These are phyloP conservation scores for Dissophora ornata DNA, from an alignment of 192 early-diverging fungal genomes.

Conservation along the genomic window DNA sequence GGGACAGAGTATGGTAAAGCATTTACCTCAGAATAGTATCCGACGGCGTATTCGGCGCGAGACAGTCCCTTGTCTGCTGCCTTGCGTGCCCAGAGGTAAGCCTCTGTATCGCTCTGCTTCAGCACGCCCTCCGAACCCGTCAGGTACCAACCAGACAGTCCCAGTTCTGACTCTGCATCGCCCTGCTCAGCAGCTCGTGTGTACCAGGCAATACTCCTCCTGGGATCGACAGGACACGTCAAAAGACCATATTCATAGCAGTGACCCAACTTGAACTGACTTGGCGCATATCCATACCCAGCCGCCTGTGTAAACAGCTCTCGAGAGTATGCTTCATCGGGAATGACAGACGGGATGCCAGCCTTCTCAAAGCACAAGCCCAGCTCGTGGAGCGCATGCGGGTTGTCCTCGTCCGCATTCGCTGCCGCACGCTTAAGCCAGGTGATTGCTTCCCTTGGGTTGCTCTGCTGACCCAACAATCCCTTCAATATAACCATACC, in stretches of 20 bases:
- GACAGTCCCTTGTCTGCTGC: slow-evolving; percentile 95
- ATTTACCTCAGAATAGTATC: slow-evolving; percentile 89
- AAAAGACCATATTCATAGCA: slow-evolving; percentile 96
- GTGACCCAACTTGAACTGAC: slow-evolving; percentile 92
- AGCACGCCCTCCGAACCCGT: slow-evolving; percentile 92
- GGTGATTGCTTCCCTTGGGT: slow-evolving; percentile 92
- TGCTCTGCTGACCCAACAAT: slow-evolving; percentile 73
- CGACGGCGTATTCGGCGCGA: slow-evolving; percentile 97
- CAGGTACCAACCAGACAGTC: slow-evolving; percentile 98
- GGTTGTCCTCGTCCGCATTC: slow-evolving; percentile 91
- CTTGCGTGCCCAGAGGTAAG: slow-evolving; percentile 97
- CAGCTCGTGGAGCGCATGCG: slow-evolving; percentile 94
- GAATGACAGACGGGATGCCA: slow-evolving; percentile 74
- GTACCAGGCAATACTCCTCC: slow-evolving; percentile 96
- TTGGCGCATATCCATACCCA: slow-evolving; percentile 91
- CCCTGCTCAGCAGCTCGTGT: slow-evolving; percentile 91
- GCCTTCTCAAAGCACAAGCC: slow-evolving; percentile 66
- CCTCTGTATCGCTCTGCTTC: slow-evolving; percentile 91
- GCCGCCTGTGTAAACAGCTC: slow-evolving; percentile 94
- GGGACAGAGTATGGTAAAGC: too few relatives aligned
- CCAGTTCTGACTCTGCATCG: slow-evolving; percentile 91
- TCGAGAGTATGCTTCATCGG: slow-evolving; percentile 88
- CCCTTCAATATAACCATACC: slow-evolving; percentile 94
- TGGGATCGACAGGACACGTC: slow-evolving; percentile 85
- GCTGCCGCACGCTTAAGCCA: slow-evolving; percentile 94